These are phyloP conservation scores for Platanthera zijinensis DNA, from an alignment of 106 monocot species.

Conservation along the genomic window DNA sequence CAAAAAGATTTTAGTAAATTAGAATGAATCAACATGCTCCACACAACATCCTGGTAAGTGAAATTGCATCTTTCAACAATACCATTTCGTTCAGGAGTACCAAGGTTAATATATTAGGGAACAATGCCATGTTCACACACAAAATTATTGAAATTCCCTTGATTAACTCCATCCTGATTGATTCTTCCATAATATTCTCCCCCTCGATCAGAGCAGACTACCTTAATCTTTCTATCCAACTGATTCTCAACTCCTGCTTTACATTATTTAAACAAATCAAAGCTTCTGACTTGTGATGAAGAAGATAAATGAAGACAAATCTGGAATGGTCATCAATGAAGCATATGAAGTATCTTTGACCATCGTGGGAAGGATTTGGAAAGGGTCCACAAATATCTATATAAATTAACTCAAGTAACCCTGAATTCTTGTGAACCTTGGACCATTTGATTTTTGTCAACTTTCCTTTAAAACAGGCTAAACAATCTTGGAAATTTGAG, in stretches of 20 bases:
- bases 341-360: not conserved
- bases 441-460: not conserved
- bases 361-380: not conserved
- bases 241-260: not conserved
- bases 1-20: not conserved
- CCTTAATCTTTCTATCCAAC: not conserved
- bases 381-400: constrained; percentile 4
- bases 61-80: not conserved
- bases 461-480: constrained; percentile 4
- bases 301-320: too few species aligned
- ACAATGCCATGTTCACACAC: not conserved
- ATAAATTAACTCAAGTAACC: not conserved
- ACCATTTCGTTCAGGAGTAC: not conserved
- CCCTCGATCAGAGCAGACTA: not conserved
- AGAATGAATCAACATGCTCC: not conserved
- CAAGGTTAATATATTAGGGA: not conserved
- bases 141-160: not conserved
- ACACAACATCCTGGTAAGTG: not conserved
- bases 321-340: not conserved
- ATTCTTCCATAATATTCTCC: constrained; percentile 5
- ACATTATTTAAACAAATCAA: too few species aligned
- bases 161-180: constrained; percentile 2
- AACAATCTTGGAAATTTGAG: constrained; percentile 2
- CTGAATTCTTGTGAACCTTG: not conserved
- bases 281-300: not conserved